Base-by-base conservation (phyloP, 225 moss, liverwort and hornwort species). In the Asterella californica region DNA sequence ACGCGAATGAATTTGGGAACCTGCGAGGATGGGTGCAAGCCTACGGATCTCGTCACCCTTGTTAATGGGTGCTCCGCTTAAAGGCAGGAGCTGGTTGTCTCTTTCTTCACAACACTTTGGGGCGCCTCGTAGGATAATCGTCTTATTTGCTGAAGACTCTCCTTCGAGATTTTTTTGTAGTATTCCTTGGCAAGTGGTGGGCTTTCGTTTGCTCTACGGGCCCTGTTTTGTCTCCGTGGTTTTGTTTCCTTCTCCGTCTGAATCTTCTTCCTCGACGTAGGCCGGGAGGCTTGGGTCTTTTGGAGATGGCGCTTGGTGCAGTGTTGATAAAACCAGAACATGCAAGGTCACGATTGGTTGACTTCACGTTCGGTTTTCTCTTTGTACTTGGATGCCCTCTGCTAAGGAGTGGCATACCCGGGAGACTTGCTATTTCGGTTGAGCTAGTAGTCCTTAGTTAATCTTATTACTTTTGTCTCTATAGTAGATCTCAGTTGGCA, bases 401-500 rank as follows among this genome's bases (percentile, higher is more conserved):
- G 53, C 69, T 70, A 75, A 81, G 78, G 88, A 88, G 88, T 79
- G 88, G 78, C 85, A 83, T 74, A 80, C 83, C 85, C 86, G 88
- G 88, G 88, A 86, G 88, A 82, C 86, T 74, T 84, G 72, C 83
- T 83, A 79, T 88, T 82, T 84, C 75, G 83, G 86, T 85, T 86
- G 88, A 88, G 88, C 72, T 88, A 72, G 63, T 88, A 82, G 88
- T 67, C 60, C 34, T 29, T 82, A 80, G 81, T 55, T 54, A 72
- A 70, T 82, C 76, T 25, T 74, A 53, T 14, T 80, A 81, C 81
- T 86, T 83, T 81, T 81, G 80, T 80, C 72, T 38, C 60, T 52
- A 70, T 65, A 72, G 30, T 77, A 77, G 79, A 73, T 77, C 83
- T 76, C 82, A 80, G 70, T 67, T 81, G 86, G 78, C 81, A 81